Conservation (phyloP, 257 asterid species). For the Perilla frutescens region DNA sequence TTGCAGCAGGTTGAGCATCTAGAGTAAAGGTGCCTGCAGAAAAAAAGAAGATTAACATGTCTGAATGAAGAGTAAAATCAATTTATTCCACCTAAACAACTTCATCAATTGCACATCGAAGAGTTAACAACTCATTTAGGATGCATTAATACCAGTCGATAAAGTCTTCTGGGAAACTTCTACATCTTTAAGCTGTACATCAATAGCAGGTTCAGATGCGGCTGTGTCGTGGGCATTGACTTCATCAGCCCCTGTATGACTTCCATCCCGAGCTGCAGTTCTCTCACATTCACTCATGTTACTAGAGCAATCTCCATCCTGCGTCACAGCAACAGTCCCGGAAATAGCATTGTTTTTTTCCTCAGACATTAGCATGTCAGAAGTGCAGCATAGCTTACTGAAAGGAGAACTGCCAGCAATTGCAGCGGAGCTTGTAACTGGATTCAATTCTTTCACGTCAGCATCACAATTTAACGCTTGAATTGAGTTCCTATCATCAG, state of each 20-base stretch:
- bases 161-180: constrained; percentile 35
- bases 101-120: constrained; percentile 33
- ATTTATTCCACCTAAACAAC: constrained; percentile 34
- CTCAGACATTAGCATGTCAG: constrained; percentile 26
- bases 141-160: constrained; percentile 44
- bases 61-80: constrained; percentile 30
- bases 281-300: constrained; percentile 30
- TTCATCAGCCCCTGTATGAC: constrained; percentile 25
- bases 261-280: constrained; percentile 10
- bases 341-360: constrained; percentile 5
- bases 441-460: constrained; percentile 28
- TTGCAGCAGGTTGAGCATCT: constrained; percentile 39
- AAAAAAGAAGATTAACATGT: constrained; percentile 42
- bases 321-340: constrained; percentile 11
- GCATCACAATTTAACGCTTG: constrained; percentile 35
- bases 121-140: constrained; percentile 25
- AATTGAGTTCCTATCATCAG: constrained; percentile 19
- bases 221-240: constrained; percentile 27
- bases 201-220: constrained; percentile 32
- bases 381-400: constrained; percentile 1
- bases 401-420: constrained; percentile 28
- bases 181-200: constrained; percentile 15
- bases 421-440: constrained; percentile 30
- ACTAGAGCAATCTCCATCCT: constrained; percentile 39
- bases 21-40: constrained; percentile 40